phyloP scores from a whole-genome alignment of 2,329 filamentous ascomycete genomes.

The Polychaeton citri region DNA sequence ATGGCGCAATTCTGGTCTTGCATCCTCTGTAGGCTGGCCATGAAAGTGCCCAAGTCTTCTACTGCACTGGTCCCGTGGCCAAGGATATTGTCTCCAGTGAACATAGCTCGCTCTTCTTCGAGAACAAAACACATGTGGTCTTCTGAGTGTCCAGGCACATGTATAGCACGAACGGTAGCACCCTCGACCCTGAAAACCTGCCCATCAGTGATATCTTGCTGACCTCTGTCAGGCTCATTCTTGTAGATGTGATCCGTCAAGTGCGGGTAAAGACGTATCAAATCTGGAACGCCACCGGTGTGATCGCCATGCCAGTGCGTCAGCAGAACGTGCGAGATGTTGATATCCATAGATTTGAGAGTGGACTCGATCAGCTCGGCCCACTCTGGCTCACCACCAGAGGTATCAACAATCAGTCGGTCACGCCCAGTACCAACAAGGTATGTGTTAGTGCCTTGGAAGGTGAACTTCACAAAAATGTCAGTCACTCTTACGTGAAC shows the following conservation, averaged over 20 bases:
- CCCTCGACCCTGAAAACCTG: slow-evolving; percentile 27
- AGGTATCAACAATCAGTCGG: slow-evolving; percentile 26
- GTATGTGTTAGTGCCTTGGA: slow-evolving; percentile 31
- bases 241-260: slow-evolving; percentile 24
- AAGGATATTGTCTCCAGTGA: slow-evolving; percentile 26
- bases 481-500: slow-evolving; percentile 1
- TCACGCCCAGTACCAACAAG: slow-evolving; percentile 24
- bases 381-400: slow-evolving; percentile 21
- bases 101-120: slow-evolving; percentile 24
- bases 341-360: slow-evolving; percentile 17
- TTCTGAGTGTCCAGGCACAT: slow-evolving; percentile 19
- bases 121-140: slow-evolving; percentile 25
- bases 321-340: slow-evolving; percentile 29
- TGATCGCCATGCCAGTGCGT: slow-evolving; percentile 35
- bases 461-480: slow-evolving; percentile 16
- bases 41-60: slow-evolving; percentile 26
- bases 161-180: slow-evolving; percentile 26
- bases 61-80: slow-evolving; percentile 27
- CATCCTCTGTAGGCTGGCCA: slow-evolving; percentile 24
- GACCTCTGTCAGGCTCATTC: slow-evolving; percentile 16
- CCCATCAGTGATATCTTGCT: slow-evolving; percentile 24
- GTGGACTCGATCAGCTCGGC: slow-evolving; percentile 21
- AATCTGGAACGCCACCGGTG: slow-evolving; percentile 28
- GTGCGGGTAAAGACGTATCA: slow-evolving; percentile 20
- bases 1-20: slow-evolving; percentile 19